Evolutionary conservation across 805 yeast species (phyloP).

Genomic region (Priceomyces fermenticarens): DNA sequence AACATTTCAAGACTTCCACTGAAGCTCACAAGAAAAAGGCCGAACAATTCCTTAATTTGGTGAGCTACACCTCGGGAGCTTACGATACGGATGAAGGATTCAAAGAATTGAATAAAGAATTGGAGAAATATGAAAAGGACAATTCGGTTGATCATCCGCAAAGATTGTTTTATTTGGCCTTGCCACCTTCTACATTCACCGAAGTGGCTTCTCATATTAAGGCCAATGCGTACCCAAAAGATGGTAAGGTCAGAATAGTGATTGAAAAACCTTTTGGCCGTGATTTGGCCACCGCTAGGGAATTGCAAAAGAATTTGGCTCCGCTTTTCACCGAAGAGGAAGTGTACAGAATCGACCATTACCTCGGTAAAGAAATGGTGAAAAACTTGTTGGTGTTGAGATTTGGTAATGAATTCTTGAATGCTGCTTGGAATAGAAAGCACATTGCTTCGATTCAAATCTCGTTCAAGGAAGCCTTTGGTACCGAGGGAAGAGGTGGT

Average conservation of each 20-base stretch:
- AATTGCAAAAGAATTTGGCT: slow-evolving; percentile 70
- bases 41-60: slow-evolving; percentile 62
- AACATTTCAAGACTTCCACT: slow-evolving; percentile 53
- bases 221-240: slow-evolving; percentile 58
- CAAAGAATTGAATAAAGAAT: slow-evolving; percentile 48
- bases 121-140: slow-evolving; percentile 57
- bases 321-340: slow-evolving; percentile 91
- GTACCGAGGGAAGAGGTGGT: slow-evolving; percentile 99
- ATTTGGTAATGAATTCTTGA: slow-evolving; percentile 85
- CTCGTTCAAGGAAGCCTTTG: slow-evolving; percentile 95
- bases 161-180: slow-evolving; percentile 86
- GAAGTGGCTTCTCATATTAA: slow-evolving; percentile 73
- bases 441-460: slow-evolving; percentile 80
- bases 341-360: slow-evolving; percentile 93
- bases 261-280: slow-evolving; percentile 98
- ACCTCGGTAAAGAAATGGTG: slow-evolving; percentile 96
- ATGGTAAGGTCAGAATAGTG: slow-evolving; percentile 74
- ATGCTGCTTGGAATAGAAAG: slow-evolving; percentile 85
- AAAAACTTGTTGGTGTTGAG: slow-evolving; percentile 86
- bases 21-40: slow-evolving; percentile 41
- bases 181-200: slow-evolving; percentile 91
- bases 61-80: slow-evolving; percentile 71
- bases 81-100: slow-evolving; percentile 84
- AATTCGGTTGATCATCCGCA: slow-evolving; percentile 53
- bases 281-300: slow-evolving; percentile 76